Conservation (phyloP, 2,329 filamentous ascomycete genomes). For the Nemania serpens region DNA sequence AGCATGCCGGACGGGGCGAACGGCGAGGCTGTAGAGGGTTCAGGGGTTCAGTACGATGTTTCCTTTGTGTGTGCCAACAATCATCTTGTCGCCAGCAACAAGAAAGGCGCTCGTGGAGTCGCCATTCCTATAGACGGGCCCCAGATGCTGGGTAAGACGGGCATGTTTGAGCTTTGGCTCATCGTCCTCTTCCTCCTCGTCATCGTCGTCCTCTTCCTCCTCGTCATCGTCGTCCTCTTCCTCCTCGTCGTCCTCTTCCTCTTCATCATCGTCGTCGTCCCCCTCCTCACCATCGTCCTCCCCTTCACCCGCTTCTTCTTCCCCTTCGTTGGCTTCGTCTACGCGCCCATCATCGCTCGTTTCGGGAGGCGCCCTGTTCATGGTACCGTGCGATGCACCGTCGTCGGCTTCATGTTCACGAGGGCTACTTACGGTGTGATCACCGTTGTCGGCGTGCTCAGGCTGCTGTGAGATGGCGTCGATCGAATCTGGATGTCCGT, state of each 20-base stretch:
- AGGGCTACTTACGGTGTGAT: slow-evolving; percentile 10
- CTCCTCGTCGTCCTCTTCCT: slow-evolving; percentile 64
- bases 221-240: slow-evolving; percentile 55
- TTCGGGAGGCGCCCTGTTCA: slow-evolving; percentile 15
- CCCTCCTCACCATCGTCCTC: slow-evolving; percentile 50
- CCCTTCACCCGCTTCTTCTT: slow-evolving; percentile 50
- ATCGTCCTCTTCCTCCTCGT: slow-evolving; percentile 85
- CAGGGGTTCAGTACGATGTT: slow-evolving; percentile 72
- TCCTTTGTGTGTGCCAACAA: slow-evolving; percentile 93
- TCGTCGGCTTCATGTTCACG: slow-evolving; percentile 11
- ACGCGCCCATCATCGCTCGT: slow-evolving; percentile 13
- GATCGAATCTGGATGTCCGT: slow-evolving; percentile 23
- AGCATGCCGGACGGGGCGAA: neutral
- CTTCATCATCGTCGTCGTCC: slow-evolving; percentile 73
- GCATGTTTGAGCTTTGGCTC: slow-evolving; percentile 94
- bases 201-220: slow-evolving; percentile 69
- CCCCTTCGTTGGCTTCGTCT: slow-evolving; percentile 46
- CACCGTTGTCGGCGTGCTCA: neutral
- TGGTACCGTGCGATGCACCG: slow-evolving; percentile 7
- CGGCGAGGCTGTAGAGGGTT: slow-evolving; percentile 4
- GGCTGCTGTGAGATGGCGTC: neutral
- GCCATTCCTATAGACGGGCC: slow-evolving; percentile 85
- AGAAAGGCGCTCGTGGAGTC: slow-evolving; percentile 92
- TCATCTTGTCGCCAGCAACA: slow-evolving; percentile 96
- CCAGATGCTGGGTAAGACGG: slow-evolving; percentile 79